Percentiles rank a stretch among this genome's conserved stretches.
These are phyloP conservation scores for Tuber umbilicatum DNA, from an alignment of 495 filamentous ascomycete genomes.

Conservation along the genomic window DNA sequence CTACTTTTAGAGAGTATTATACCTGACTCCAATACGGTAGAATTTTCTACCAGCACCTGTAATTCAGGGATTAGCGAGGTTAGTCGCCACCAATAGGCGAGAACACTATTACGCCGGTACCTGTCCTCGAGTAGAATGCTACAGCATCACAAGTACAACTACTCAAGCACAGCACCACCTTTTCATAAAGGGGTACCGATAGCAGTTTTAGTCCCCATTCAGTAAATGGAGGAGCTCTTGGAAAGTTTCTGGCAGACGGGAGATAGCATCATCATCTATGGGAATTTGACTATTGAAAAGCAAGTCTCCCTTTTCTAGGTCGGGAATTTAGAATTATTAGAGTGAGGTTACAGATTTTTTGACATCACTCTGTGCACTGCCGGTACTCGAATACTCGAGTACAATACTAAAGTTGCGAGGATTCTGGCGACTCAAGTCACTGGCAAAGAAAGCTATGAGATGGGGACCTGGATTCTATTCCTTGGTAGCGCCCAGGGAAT, in stretches of 20 bases:
- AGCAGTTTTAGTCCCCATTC: neutral
- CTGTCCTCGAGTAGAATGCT: neutral
- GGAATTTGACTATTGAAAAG: too few species aligned
- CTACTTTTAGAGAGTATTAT: too few species aligned
- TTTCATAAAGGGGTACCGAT: neutral
- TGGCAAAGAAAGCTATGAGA: neutral
- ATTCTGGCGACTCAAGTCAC: neutral
- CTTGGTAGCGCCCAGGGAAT: neutral
- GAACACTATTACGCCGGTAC: neutral
- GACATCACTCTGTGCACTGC: too few species aligned
- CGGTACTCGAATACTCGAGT: too few species aligned
- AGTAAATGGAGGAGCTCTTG: neutral
- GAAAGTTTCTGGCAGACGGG: neutral
- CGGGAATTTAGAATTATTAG: too few species aligned
- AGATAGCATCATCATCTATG: too few species aligned
- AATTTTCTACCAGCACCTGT: neutral
- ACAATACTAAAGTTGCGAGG: neutral
- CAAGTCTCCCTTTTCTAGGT: neutral
- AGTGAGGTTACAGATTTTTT: neutral
- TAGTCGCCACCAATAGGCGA: neutral
- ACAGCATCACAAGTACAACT: neutral
- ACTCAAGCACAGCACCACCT: neutral
- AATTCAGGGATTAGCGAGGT: neutral
- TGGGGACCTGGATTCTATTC: neutral
- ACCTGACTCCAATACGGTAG: neutral